Conservation (phyloP, 306 rosid species). For the Fragaria nilgerrensis region DNA sequence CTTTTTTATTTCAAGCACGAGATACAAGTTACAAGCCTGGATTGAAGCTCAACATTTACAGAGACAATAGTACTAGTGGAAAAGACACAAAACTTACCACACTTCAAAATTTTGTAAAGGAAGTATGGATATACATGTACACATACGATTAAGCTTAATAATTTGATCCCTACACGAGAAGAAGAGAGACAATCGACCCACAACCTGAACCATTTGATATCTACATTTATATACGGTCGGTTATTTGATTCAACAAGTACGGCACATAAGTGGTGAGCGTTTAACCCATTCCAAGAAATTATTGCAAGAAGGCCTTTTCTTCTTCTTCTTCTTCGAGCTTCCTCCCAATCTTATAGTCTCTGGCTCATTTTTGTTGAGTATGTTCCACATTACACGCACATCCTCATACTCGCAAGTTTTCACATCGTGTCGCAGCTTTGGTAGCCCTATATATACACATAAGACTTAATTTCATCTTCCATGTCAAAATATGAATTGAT, state of each 20-base stretch:
- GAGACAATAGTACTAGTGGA: background rate
- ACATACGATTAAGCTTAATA: background rate
- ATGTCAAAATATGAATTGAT: background rate
- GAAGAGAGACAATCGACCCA: background rate
- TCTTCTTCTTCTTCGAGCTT: constrained; percentile 18
- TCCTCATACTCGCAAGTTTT: constrained; percentile 70
- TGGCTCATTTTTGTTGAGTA: constrained; percentile 53
- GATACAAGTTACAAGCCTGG: background rate
- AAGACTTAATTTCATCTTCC: background rate
- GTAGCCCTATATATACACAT: constrained; percentile 36
- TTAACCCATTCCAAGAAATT: constrained; percentile 58
- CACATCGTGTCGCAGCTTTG: constrained; percentile 60
- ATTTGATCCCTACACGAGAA: background rate
- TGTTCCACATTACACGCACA: constrained; percentile 90
- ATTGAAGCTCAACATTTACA: background rate
- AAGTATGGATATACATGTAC: background rate
- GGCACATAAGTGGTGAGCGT: constrained; percentile 41
- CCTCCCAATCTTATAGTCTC: constrained; percentile 23
- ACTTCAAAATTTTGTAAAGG: background rate
- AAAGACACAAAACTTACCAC: background rate
- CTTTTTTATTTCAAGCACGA: constrained; percentile 4
- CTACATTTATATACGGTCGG: background rate
- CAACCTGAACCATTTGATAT: background rate
- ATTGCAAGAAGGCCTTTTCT: constrained; percentile 34
- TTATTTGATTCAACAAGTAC: constrained; percentile 15